Conservation (phyloP, 768 basidiomycete species). For the Termitomyces sp. region DNA sequence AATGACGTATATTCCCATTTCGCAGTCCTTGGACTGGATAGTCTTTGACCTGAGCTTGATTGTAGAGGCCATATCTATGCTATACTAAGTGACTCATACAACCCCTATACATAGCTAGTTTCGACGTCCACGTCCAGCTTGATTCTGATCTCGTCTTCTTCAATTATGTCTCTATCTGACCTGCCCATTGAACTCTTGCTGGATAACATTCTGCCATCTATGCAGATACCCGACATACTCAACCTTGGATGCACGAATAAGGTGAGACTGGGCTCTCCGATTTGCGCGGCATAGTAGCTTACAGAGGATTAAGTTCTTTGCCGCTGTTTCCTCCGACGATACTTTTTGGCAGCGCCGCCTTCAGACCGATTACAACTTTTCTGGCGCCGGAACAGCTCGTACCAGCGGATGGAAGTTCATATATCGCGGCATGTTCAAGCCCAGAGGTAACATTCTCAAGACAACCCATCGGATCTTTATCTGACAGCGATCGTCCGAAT, state of each 20-base stretch:
- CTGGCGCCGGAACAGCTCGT: constrained; percentile 65
- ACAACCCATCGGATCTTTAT: background rate
- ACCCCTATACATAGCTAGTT: too few relatives aligned
- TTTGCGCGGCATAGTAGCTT: background rate
- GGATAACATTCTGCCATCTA: constrained; percentile 60
- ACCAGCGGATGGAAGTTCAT: constrained; percentile 76
- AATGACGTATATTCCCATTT: background rate
- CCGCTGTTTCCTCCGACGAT: constrained; percentile 58
- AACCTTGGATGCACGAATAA: constrained; percentile 58
- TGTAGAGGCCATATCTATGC: background rate
- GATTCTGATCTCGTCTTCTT: background rate
- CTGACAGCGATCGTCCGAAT: background rate
- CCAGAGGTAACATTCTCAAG: constrained; percentile 50
- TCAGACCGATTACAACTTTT: constrained; percentile 72
- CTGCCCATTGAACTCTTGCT: constrained; percentile 75
- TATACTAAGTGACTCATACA: background rate
- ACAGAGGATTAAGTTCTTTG: constrained; percentile 42
- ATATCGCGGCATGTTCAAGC: constrained; percentile 63
- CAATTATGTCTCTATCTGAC: constrained; percentile 29
- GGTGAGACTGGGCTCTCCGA: constrained; percentile 20
- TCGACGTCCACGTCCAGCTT: background rate
- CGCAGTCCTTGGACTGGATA: too few relatives aligned
- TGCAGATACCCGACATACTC: constrained; percentile 52
- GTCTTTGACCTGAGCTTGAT: background rate
- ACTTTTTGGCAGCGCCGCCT: constrained; percentile 76